Percentiles rank a stretch among this genome's conserved stretches.
Evolutionary conservation across 2,329 filamentous ascomycete genomes (phyloP).

Genomic region (Ophiostoma quercus): DNA sequence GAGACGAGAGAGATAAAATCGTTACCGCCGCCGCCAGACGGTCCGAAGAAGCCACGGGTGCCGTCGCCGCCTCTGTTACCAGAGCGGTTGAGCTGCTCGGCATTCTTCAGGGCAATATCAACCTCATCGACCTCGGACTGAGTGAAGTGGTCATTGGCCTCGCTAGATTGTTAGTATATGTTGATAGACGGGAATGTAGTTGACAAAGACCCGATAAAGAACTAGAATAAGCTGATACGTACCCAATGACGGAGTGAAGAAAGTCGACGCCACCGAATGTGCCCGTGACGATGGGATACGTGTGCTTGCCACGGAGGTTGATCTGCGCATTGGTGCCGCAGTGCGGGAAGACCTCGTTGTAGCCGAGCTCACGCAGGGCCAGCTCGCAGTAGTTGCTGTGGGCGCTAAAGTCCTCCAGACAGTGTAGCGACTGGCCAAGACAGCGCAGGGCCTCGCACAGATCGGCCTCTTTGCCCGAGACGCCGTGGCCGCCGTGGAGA

Average conservation of each 20-base stretch:
- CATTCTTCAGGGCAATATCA: slow-evolving; percentile 66
- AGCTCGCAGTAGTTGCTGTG: slow-evolving; percentile 83
- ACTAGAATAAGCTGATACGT: slow-evolving; percentile 8
- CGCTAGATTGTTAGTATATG: slow-evolving; percentile 33
- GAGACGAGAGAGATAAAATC: slow-evolving; percentile 68
- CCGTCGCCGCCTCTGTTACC: slow-evolving; percentile 29
- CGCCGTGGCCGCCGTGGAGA: slow-evolving; percentile 56
- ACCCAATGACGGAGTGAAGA: slow-evolving; percentile 65
- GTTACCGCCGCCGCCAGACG: slow-evolving; percentile 37
- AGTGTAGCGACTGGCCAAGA: slow-evolving; percentile 70
- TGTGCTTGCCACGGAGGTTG: slow-evolving; percentile 57
- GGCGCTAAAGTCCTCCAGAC: slow-evolving; percentile 72
- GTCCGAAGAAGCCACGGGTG: slow-evolving; percentile 35
- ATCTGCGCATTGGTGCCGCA: slow-evolving; percentile 64
- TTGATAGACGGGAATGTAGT: background rate
- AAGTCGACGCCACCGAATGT: slow-evolving; percentile 80
- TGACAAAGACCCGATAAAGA: too few species aligned
- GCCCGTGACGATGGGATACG: slow-evolving; percentile 70
- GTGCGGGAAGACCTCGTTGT: slow-evolving; percentile 65
- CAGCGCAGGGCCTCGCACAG: slow-evolving; percentile 75
- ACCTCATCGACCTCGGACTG: slow-evolving; percentile 81
- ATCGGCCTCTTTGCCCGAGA: slow-evolving; percentile 65
- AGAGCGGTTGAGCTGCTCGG: slow-evolving; percentile 45
- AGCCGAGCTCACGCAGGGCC: slow-evolving; percentile 66
- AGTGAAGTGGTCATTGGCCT: slow-evolving; percentile 77